These are phyloP conservation scores for Fusarium vanettenii DNA, from an alignment of 2,329 filamentous ascomycete species.

Conservation along the genomic window DNA sequence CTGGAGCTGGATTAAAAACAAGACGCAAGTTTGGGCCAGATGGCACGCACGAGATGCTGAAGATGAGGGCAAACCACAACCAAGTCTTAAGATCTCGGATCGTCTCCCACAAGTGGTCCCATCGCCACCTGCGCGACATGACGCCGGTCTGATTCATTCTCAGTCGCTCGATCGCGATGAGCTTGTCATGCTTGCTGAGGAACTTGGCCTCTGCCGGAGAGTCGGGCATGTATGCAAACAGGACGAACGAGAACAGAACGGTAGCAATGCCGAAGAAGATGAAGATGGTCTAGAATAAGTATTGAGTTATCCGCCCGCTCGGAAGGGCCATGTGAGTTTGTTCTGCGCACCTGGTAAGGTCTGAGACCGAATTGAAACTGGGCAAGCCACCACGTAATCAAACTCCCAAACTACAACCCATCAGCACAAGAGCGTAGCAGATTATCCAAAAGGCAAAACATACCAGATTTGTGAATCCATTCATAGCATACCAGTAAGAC, in stretches of 20 bases:
- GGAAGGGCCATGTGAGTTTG: fast-evolving
- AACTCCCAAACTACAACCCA: conserved; percentile 19
- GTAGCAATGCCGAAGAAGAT: conserved; percentile 47
- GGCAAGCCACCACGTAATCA: conserved; percentile 34
- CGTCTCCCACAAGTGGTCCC: conserved; percentile 52
- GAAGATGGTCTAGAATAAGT: not conserved
- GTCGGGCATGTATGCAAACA: conserved; percentile 69
- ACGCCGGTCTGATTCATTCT: conserved; percentile 59
- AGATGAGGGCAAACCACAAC: conserved; percentile 55
- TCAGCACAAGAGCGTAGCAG: not conserved
- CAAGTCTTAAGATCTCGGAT: conserved; percentile 51
- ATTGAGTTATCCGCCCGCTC: not conserved
- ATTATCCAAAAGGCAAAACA: fast-evolving
- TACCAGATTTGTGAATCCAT: conserved; percentile 30
- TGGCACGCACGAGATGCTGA: conserved; percentile 56
- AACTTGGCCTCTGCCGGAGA: conserved; percentile 69
- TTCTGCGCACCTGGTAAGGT: conserved; percentile 14
- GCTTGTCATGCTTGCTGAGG: conserved; percentile 63
- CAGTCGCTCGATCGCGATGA: conserved; percentile 67
- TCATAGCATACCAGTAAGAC: conserved; percentile 37
- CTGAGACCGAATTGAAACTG: conserved; percentile 26
- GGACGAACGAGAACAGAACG: conserved; percentile 56
- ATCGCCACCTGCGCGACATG: conserved; percentile 49
- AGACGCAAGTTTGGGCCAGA: not conserved
- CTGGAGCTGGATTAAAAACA: conserved; percentile 39